Evolutionary conservation across 192 early-diverging fungal species (phyloP), one percentile per base, ranked within the genome.

Genomic region (Diversispora eburnea): DNA sequence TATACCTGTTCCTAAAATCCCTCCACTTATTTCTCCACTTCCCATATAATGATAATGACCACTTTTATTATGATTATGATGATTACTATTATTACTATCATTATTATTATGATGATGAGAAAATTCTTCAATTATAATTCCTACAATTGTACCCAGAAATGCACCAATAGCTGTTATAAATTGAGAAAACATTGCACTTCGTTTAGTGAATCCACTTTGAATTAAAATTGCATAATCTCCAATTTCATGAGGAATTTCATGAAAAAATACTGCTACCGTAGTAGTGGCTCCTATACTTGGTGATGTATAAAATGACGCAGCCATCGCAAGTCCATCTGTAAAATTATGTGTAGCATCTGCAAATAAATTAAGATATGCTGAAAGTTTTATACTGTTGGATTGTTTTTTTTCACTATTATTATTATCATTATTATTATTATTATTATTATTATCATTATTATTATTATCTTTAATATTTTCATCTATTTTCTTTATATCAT

Each of bases 231-330:
- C 91, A 88, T 91, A 94, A 75, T 94, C 93, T 56, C 92, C 92
- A 4, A 94, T 88, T 82, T 93, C 90, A 72, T 94, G 93, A 5
- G 93, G 93, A 69, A 94, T 93, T 78, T 94, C 93, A 76, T 94
- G 93, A 83, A 94, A 92, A 46, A 93, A 92, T 25, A 94, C 91
- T 0, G 93, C 93, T 0, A 94, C 88, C 43, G 90, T 88, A 7
- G 93, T 94, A 3, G 92, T 92, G 6, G 92, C 86, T n/a, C 93
- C 93, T 33, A 91, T 86, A 3, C 89, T 87, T 39, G 91, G 91
- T 42, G 91, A 92, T 49, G 90, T 83, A 67, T 91, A 91, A 76
- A 94, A 93, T 22, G 93, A 92, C 1, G 91, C 90, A 0, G 91
- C 86, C 87, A 94, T 90, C 4, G 92, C 89, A 48, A 94, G 79